Base-by-base conservation (phyloP, 495 filamentous ascomycete species). In the Xylaria nigripes region DNA sequence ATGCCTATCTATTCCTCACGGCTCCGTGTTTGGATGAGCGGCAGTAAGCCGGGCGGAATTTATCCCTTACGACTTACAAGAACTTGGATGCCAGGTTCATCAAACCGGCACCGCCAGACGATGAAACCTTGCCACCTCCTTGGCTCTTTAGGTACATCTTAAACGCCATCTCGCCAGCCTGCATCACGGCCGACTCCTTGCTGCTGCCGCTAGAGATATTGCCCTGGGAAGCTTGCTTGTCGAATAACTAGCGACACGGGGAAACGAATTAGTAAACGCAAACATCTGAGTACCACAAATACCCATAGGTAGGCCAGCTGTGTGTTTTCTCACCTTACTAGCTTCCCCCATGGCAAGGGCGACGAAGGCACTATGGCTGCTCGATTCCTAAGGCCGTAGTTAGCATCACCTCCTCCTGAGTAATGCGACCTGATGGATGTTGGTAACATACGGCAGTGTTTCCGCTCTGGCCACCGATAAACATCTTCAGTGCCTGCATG, bases 401-500 rank as follows among this genome's bases (percentile, higher is more conserved):
- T 64, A 62, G 56, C 52, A 50, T 54, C 62, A 58, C 50, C 62
- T 32, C 23, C 21, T 13, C 23, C 15, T 1, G 34, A 23, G 15
- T 36, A 12, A 15, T 8, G 0, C 1, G 29, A 10, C 18, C 9
- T 7, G 8, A n/a, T 47, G 13, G 19, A 10, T 27, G 36, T 32
- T 25, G 7, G 29, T 22, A 29, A 7, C 63, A 18, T 64, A 66
- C 63, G 18, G 55, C 36, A 24, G 64, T 50, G 36, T 55, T 65
- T 9, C 64, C 63, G 40, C 67, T 68, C 53, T 56, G 54, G 21
- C 76, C 75, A 5, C 71, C 64, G 5, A 66, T 71, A 62, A 85
- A 86, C 72, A 81, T 76, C 71, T 85, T 85, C 40, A 86, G 62
- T 0, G 83, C 83, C 63, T 86, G 77, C 76, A 86, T 76, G n/a